Percentiles rank a stretch among this genome's conserved stretches.
These are phyloP conservation scores for Bipolaris gigantea DNA, from an alignment of 2,329 filamentous ascomycete species.

Conservation along the genomic window DNA sequence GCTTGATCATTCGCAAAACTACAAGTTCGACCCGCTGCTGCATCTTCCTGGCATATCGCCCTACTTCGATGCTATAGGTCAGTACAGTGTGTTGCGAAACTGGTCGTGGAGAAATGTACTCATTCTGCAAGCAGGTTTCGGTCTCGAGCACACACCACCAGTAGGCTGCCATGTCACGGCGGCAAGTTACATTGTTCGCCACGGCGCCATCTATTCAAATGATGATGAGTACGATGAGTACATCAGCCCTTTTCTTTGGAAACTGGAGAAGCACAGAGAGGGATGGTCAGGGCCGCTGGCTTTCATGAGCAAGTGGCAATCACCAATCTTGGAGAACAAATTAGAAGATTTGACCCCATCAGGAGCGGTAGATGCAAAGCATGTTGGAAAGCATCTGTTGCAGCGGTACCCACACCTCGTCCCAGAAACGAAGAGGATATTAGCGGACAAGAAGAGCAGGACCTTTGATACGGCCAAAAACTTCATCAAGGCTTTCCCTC, in stretches of 20 bases:
- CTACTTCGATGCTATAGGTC: conserved; percentile 52
- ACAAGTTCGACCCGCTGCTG: conserved; percentile 52
- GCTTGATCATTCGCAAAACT: conserved; percentile 38
- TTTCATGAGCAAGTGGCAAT: conserved; percentile 60
- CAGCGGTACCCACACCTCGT: conserved; percentile 57
- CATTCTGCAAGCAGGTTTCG: conserved; percentile 29
- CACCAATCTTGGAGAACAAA: conserved; percentile 59
- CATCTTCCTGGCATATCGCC: conserved; percentile 55
- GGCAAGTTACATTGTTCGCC: conserved; percentile 53
- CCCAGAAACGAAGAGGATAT: conserved; percentile 40
- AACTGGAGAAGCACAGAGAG: conserved; percentile 60
- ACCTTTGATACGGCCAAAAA: conserved; percentile 41
- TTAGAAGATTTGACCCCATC: conserved; percentile 39
- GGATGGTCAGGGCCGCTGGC: conserved; percentile 56
- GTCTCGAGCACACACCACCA: conserved; percentile 51
- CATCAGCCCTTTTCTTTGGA: conserved; percentile 55
- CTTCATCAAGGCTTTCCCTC: conserved; percentile 34
- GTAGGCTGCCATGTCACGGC: conserved; percentile 53
- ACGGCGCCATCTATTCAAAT: conserved; percentile 55
- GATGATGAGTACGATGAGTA: conserved; percentile 55
- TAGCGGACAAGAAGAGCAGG: conserved; percentile 43
- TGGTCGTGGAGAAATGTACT: background rate
- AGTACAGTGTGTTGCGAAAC: background rate
- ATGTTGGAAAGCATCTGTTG: conserved; percentile 62
- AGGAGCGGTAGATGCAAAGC: conserved; percentile 55